Conservation (phyloP, 495 filamentous ascomycete species). For the Trichoderma parareesei region DNA sequence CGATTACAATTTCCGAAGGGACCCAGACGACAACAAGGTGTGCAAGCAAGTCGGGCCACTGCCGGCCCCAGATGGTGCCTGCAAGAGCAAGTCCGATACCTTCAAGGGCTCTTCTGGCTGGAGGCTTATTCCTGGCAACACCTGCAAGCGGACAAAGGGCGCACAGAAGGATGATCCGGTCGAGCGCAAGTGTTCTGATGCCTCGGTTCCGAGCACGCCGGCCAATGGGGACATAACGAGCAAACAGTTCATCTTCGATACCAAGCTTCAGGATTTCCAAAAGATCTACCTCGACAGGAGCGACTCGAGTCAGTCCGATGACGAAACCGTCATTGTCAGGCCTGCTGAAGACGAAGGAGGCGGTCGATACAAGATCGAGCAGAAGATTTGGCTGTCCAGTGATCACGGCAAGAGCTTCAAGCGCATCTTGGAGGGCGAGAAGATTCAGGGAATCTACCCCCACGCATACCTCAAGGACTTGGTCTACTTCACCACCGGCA, state of each 20-base stretch:
- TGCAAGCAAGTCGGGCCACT: constrained; percentile 49
- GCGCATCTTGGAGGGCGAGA: constrained; percentile 48
- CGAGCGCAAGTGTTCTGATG: constrained; percentile 46
- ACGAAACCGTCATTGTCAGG: constrained; percentile 82
- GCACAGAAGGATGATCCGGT: constrained; percentile 52
- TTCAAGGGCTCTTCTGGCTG: constrained; percentile 84
- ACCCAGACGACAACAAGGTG: constrained; percentile 35
- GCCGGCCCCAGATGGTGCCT: constrained; percentile 54
- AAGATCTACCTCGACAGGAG: constrained; percentile 77
- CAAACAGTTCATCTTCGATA: constrained; percentile 49
- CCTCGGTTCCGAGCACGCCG: constrained; percentile 20
- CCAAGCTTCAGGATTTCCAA: constrained; percentile 48
- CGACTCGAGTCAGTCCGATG: constrained; percentile 49
- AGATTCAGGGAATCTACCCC: constrained; percentile 59
- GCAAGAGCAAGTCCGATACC: constrained; percentile 51
- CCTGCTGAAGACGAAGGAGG: constrained; percentile 38
- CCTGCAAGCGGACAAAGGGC: constrained; percentile 54
- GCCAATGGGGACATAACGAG: constrained; percentile 53
- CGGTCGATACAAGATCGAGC: not conserved
- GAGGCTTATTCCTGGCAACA: constrained; percentile 85
- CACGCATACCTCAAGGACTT: constrained; percentile 72
- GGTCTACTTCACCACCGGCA: constrained; percentile 73
- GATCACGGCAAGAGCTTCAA: constrained; percentile 84
- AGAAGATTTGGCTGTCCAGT: constrained; percentile 41
- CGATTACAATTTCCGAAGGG: constrained; percentile 72